A percentile compares a stretch with the other conserved stretches of the same genome.
phyloP scores from a whole-genome alignment of 352 stramenopile genomes.

The Phytophthora pluvialis region DNA sequence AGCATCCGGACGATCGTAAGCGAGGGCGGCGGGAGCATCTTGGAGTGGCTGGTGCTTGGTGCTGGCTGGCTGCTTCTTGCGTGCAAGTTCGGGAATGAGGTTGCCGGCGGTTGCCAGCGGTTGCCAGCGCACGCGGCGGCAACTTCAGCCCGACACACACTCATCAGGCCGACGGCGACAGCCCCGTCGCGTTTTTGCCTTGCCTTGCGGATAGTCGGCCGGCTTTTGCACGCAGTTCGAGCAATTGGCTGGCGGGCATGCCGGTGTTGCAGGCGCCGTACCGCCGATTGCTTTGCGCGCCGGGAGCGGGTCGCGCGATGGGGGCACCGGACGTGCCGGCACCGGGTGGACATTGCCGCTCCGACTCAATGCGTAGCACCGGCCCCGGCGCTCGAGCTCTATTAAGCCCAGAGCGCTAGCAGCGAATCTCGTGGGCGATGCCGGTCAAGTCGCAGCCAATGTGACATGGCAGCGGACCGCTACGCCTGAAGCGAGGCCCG shows the following conservation, averaged over 20 bases:
- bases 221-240: slow-evolving; percentile 24
- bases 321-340: slow-evolving; percentile 19
- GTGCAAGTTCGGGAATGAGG: slow-evolving; percentile 31
- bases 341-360: slow-evolving; percentile 4
- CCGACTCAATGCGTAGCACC: slow-evolving; percentile 10
- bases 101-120: background rate
- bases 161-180: slow-evolving; percentile 15
- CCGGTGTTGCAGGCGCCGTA: slow-evolving; percentile 25
- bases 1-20: slow-evolving; percentile 32
- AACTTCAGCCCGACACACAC: slow-evolving; percentile 25
- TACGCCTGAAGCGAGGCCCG: slow-evolving; percentile 5
- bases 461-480: slow-evolving; percentile 21
- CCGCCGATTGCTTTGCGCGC: slow-evolving; percentile 13
- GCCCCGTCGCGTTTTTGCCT: slow-evolving; percentile 26
- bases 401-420: too few species aligned
- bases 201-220: slow-evolving; percentile 24
- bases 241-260: slow-evolving; percentile 21
- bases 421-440: slow-evolving; percentile 15
- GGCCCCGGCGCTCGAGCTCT: background rate
- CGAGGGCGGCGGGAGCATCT: slow-evolving; percentile 30
- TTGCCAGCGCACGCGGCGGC: slow-evolving; percentile 10
- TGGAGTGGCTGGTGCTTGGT: background rate
- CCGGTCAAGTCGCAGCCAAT: slow-evolving; percentile 16
- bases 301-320: slow-evolving; percentile 17
- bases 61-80: slow-evolving; percentile 14